These are phyloP conservation scores for Theobroma grandiflorum DNA, from an alignment of 441 rosid genomes.

Conservation along the genomic window DNA sequence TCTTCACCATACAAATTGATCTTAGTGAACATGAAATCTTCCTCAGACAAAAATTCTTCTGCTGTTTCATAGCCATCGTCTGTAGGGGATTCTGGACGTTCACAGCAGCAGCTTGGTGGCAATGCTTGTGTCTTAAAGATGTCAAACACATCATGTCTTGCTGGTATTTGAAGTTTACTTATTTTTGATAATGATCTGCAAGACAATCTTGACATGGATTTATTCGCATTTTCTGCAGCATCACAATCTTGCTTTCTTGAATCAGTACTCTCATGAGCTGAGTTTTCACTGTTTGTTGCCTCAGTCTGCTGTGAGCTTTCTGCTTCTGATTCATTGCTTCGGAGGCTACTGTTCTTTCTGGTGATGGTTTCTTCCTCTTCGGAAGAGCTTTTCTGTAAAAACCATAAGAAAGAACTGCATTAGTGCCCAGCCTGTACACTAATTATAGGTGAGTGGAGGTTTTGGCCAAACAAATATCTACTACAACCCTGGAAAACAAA, in stretches of 20 bases:
- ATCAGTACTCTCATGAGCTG: conserved; percentile 30
- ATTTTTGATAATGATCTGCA: conserved; percentile 46
- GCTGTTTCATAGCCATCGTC: conserved; percentile 72
- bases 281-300: conserved; percentile 30
- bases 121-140: conserved; percentile 32
- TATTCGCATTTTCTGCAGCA: conserved; percentile 32
- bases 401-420: neutral
- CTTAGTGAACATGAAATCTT: conserved; percentile 71
- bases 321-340: conserved; percentile 38
- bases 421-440: neutral
- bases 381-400: conserved; percentile 64
- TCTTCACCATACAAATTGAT: conserved; percentile 59
- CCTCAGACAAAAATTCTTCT: conserved; percentile 73
- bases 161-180: conserved; percentile 51
- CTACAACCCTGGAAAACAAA: neutral
- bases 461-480: neutral
- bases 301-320: conserved; percentile 38
- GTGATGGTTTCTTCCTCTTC: conserved; percentile 56
- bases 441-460: neutral
- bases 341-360: conserved; percentile 39
- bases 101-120: conserved; percentile 26
- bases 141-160: conserved; percentile 29
- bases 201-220: conserved; percentile 39
- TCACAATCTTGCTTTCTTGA: conserved; percentile 26
- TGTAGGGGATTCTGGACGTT: conserved; percentile 35